Evolutionary conservation across 306 rosid genomes (phyloP).

Genomic region (Canavalia gladiata): DNA sequence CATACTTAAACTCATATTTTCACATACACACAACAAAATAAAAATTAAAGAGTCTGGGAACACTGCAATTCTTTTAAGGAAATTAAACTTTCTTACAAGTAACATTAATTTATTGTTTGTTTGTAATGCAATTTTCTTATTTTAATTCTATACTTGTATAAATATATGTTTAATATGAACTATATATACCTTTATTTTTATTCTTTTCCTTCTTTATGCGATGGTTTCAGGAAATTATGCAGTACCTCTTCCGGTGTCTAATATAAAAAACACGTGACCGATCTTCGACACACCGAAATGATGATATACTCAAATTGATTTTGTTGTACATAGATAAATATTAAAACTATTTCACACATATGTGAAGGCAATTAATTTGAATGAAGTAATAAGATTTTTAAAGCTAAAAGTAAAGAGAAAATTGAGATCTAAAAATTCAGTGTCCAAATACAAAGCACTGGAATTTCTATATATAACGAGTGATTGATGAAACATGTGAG

Average conservation of each 20-base stretch:
- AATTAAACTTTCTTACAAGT: background rate
- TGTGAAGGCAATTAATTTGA: background rate
- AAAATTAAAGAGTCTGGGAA: too few relatives aligned
- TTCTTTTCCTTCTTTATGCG: background rate
- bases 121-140: too few relatives aligned
- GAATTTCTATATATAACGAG: background rate
- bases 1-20: background rate
- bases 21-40: too few relatives aligned
- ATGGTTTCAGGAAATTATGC: background rate
- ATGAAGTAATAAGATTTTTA: background rate
- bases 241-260: background rate
- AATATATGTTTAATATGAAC: too few relatives aligned
- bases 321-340: background rate
- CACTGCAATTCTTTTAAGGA: background rate
- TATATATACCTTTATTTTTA: too few relatives aligned
- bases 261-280: background rate
- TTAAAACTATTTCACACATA: background rate
- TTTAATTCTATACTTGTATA: too few relatives aligned
- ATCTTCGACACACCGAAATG: background rate
- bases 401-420: background rate
- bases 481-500: constrained; percentile 13
- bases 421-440: background rate
- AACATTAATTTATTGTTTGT: too few relatives aligned
- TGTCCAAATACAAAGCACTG: background rate
- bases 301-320: background rate